These are phyloP conservation scores for Escovopsis sp. DNA, from an alignment of 2,329 filamentous ascomycete genomes.

Conservation along the genomic window DNA sequence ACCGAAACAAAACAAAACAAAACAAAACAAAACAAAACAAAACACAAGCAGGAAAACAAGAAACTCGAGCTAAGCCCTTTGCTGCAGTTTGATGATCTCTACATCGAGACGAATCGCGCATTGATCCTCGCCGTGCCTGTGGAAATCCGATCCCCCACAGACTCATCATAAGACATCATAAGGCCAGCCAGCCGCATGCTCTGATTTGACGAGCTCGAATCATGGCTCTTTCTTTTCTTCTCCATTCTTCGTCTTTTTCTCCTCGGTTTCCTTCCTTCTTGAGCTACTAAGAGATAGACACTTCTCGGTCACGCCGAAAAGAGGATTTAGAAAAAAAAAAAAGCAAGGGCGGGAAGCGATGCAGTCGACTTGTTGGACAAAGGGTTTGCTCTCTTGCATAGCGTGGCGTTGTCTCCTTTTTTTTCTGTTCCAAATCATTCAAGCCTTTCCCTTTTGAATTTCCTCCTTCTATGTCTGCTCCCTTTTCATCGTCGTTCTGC, in stretches of 20 bases:
- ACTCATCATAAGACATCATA: background rate
- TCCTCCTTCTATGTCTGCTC: too few relatives aligned
- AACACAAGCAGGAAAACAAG: slow-evolving; percentile 20
- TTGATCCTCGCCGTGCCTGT: slow-evolving; percentile 12
- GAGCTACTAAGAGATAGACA: background rate
- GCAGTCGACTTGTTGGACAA: background rate
- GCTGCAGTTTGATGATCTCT: slow-evolving; percentile 7
- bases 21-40: too few relatives aligned
- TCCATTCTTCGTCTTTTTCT: background rate
- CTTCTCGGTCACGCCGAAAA: too few relatives aligned
- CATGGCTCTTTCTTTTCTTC: too few relatives aligned
- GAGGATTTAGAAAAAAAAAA: background rate
- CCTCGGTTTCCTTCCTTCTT: background rate
- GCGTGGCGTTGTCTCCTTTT: slow-evolving; percentile 17
- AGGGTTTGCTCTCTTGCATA: slow-evolving; percentile 13
- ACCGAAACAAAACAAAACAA: too few relatives aligned
- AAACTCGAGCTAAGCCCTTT: slow-evolving; percentile 15
- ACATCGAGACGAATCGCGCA: slow-evolving; percentile 3
- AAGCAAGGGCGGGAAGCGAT: background rate
- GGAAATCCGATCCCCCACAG: slow-evolving; percentile 13
- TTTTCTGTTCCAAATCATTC: background rate
- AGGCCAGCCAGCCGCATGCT: too few relatives aligned
- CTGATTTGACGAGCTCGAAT: background rate
- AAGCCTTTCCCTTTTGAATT: too few relatives aligned
- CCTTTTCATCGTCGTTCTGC: too few relatives aligned